Percentiles rank a stretch among this genome's conserved stretches.
Evolutionary conservation across 495 filamentous ascomycete genomes (phyloP).

Genomic region (Copromyces sp.): DNA sequence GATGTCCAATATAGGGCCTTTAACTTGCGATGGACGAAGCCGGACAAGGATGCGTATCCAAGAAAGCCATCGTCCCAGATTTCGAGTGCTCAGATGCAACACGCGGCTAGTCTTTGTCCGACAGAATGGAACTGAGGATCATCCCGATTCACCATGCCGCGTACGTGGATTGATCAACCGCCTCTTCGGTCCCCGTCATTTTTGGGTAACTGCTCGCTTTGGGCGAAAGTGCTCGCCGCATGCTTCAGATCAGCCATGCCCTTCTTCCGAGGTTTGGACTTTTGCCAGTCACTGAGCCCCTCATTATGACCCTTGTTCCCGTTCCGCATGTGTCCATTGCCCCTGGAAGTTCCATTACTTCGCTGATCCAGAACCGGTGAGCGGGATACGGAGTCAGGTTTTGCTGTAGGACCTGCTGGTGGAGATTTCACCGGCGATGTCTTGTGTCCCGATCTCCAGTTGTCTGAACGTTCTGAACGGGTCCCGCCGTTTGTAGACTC

Average conservation of each 20-base stretch:
- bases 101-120: background rate
- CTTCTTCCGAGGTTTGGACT: slow-evolving; percentile 40
- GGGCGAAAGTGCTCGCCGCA: slow-evolving; percentile 22
- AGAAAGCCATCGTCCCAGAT: slow-evolving; percentile 10
- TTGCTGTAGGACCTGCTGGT: slow-evolving; percentile 10
- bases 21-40: slow-evolving; percentile 6
- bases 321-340: slow-evolving; percentile 36
- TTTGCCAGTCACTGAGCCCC: slow-evolving; percentile 36
- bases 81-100: background rate
- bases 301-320: slow-evolving; percentile 41
- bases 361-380: slow-evolving; percentile 22
- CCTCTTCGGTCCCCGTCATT: slow-evolving; percentile 45
- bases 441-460: slow-evolving; percentile 9
- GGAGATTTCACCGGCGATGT: slow-evolving; percentile 4
- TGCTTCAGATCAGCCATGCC: slow-evolving; percentile 25
- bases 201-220: slow-evolving; percentile 39
- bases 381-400: slow-evolving; percentile 14
- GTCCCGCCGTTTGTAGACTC: slow-evolving; percentile 8
- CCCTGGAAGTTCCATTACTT: slow-evolving; percentile 24
- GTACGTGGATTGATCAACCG: slow-evolving; percentile 25
- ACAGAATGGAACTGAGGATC: background rate
- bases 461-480: slow-evolving; percentile 7
- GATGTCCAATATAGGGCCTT: slow-evolving; percentile 17
- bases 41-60: slow-evolving; percentile 17
- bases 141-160: background rate